Evolutionary conservation across 1,139 yeast species (phyloP).

Genomic region (Zygosaccharomyces sapae): DNA sequence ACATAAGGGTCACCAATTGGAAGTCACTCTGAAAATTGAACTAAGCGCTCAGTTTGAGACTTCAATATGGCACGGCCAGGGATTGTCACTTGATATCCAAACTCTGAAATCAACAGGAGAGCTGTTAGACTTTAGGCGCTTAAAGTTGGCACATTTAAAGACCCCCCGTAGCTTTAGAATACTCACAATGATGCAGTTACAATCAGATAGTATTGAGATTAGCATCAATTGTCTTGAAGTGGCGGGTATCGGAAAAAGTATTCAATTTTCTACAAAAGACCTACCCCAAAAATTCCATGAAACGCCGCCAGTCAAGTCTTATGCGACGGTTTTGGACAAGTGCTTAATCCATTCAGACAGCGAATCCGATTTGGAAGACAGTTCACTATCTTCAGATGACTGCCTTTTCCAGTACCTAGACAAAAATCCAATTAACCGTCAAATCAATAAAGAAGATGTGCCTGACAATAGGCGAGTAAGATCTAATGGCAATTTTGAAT

Average conservation of each 20-base stretch:
- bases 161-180: conserved; percentile 34
- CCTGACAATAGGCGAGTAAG: conserved; percentile 14
- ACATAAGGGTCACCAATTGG: conserved; percentile 10
- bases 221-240: conserved; percentile 39
- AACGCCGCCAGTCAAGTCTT: background rate
- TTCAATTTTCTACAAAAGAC: conserved; percentile 6
- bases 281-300: conserved; percentile 7
- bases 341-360: conserved; percentile 8
- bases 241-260: conserved; percentile 36
- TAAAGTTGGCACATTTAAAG: conserved; percentile 34
- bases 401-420: conserved; percentile 19
- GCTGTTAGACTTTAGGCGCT: conserved; percentile 42
- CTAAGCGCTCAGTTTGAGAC: conserved; percentile 25
- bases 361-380: conserved; percentile 6
- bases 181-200: conserved; percentile 20
- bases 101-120: conserved; percentile 33
- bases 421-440: background rate
- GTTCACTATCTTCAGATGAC: conserved; percentile 21
- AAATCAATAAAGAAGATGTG: conserved; percentile 1
- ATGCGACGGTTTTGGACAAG: conserved; percentile 1
- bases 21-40: conserved; percentile 26
- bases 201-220: conserved; percentile 29
- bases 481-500: conserved; percentile 37
- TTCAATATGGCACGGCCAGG: conserved; percentile 37
- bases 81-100: conserved; percentile 32